Conservation (phyloP, 768 basidiomycete genomes). For the Leccinum disarticulatum region DNA sequence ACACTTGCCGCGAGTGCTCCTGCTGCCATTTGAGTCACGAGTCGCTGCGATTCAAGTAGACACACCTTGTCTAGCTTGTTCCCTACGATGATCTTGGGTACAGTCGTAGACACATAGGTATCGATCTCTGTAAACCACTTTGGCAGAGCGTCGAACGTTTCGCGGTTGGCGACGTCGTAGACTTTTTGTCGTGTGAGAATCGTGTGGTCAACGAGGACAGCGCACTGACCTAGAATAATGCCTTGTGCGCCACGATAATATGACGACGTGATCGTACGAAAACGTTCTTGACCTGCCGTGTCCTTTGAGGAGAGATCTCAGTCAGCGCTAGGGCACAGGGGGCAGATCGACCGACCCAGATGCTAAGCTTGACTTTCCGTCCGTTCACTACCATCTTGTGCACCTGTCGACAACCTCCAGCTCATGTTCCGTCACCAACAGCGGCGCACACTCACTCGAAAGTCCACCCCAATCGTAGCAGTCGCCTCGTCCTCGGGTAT, state of each 20-base stretch:
- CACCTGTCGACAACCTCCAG: conserved; percentile 45
- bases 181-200: conserved; percentile 46
- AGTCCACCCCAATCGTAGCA: conserved; percentile 84
- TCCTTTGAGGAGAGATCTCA: conserved; percentile 48
- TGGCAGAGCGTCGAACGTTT: conserved; percentile 92
- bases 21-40: conserved; percentile 28
- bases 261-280: conserved; percentile 90
- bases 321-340: neutral
- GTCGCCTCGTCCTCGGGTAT: conserved; percentile 87
- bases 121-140: conserved; percentile 93
- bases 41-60: neutral
- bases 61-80: conserved; percentile 90
- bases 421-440: neutral
- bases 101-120: conserved; percentile 82
- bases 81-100: conserved; percentile 93
- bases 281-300: conserved; percentile 96
- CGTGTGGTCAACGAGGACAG: neutral
- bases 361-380: conserved; percentile 87
- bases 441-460: conserved; percentile 55
- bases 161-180: conserved; percentile 91
- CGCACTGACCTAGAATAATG: conserved; percentile 61
- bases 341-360: conserved; percentile 73
- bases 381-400: conserved; percentile 86
- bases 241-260: conserved; percentile 93
- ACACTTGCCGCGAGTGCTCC: conserved; percentile 90